A percentile compares a stretch with the other conserved stretches of the same genome.
These are phyloP conservation scores for Arachnomyces sp. DNA, from an alignment of 2,329 filamentous ascomycete species.

Conservation along the genomic window DNA sequence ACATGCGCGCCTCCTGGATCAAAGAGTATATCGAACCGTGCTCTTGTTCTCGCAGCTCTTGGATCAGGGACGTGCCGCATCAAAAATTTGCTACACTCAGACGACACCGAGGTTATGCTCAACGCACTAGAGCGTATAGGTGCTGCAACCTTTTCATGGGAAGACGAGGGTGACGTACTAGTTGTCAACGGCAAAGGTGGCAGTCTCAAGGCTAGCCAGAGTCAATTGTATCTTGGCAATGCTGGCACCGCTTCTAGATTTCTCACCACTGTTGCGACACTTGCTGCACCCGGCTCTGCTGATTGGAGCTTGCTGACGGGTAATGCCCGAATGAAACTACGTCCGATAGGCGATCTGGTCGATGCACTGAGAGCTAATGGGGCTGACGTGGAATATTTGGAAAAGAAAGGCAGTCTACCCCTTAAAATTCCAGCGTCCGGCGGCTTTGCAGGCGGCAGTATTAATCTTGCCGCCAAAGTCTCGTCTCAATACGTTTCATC, in stretches of 20 bases:
- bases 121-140: slow-evolving; percentile 79
- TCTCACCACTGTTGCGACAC: slow-evolving; percentile 79
- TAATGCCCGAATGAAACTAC: slow-evolving; percentile 91
- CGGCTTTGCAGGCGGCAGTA: slow-evolving; percentile 76
- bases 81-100: slow-evolving; percentile 87
- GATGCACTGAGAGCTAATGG: slow-evolving; percentile 83
- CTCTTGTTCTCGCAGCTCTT: slow-evolving; percentile 86
- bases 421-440: slow-evolving; percentile 73
- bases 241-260: slow-evolving; percentile 94
- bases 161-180: slow-evolving; percentile 85
- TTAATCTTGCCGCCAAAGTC: slow-evolving; percentile 87
- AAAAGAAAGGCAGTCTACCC: slow-evolving; percentile 74
- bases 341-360: slow-evolving; percentile 87
- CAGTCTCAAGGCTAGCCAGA: slow-evolving; percentile 63
- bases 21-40: slow-evolving; percentile 95
- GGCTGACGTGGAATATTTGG: slow-evolving; percentile 77
- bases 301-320: slow-evolving; percentile 77
- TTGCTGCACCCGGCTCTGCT: slow-evolving; percentile 60
- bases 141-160: slow-evolving; percentile 86
- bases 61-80: slow-evolving; percentile 79
- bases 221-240: slow-evolving; percentile 86
- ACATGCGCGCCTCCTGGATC: slow-evolving; percentile 86
- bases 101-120: slow-evolving; percentile 96
- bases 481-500: slow-evolving; percentile 99
- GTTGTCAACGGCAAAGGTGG: slow-evolving; percentile 90